phyloP scores from a whole-genome alignment of 2,329 filamentous ascomycete species.

The Zasmidium angulare region DNA sequence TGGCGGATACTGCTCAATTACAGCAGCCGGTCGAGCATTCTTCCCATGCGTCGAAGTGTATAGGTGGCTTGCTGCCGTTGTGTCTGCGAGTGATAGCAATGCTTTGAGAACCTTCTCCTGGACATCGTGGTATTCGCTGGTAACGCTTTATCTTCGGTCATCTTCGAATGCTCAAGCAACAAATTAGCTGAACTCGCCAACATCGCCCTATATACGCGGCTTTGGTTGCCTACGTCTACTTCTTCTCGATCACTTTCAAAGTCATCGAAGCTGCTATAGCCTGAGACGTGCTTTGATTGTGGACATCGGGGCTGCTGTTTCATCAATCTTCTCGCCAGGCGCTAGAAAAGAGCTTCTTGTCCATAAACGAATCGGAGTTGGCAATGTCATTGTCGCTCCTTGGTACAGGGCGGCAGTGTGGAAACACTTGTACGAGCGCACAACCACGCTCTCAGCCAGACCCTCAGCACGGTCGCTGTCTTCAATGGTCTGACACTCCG shows the following conservation, averaged over 20 bases:
- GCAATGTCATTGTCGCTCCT: neutral
- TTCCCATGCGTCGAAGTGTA: neutral
- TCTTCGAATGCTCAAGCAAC: no score
- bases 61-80: no score
- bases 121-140: constrained; percentile 1
- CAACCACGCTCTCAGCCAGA: neutral
- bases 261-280: neutral
- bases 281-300: neutral
- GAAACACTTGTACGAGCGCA: neutral
- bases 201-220: neutral
- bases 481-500: neutral
- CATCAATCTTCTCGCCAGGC: neutral
- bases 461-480: neutral
- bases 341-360: neutral
- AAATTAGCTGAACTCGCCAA: neutral
- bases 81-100: neutral
- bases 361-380: neutral
- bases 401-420: neutral
- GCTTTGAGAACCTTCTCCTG: neutral
- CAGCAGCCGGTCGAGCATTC: neutral
- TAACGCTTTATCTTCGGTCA: no score
- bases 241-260: neutral
- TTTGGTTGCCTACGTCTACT: constrained; percentile 2
- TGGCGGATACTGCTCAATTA: neutral
- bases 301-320: neutral